A percentile compares a stretch with the other conserved stretches of the same genome.
These are phyloP conservation scores for Ogataea sp. DNA, from an alignment of 805 yeast species.

Conservation along the genomic window DNA sequence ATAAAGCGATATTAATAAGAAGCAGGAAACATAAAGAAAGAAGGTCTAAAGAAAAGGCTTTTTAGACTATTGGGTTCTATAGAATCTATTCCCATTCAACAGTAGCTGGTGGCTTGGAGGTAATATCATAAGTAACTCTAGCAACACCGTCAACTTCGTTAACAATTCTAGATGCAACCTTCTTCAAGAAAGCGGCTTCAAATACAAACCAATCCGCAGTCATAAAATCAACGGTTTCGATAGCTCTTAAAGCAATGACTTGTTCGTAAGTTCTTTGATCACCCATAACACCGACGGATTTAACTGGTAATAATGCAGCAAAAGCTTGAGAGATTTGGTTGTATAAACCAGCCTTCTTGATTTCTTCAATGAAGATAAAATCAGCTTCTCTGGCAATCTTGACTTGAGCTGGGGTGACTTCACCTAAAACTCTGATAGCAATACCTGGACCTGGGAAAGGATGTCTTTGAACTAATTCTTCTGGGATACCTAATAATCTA, in stretches of 20 bases:
- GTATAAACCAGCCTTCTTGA: slow-evolving; percentile 87
- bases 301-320: slow-evolving; percentile 94
- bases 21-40: too few species aligned
- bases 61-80: too few species aligned
- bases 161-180: slow-evolving; percentile 90
- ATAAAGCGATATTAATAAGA: too few species aligned
- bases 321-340: slow-evolving; percentile 94
- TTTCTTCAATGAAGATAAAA: slow-evolving; percentile 91
- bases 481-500: slow-evolving; percentile 89
- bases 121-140: slow-evolving; percentile 96
- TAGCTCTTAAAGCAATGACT: slow-evolving; percentile 97
- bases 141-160: slow-evolving; percentile 99
- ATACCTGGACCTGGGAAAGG: slow-evolving; percentile 99
- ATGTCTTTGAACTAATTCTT: slow-evolving; percentile 98
- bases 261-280: slow-evolving; percentile 99
- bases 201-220: slow-evolving; percentile 99
- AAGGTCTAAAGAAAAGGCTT: too few species aligned
- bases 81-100: slow-evolving; percentile 93
- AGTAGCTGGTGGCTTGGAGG: slow-evolving; percentile 99
- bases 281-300: slow-evolving; percentile 99
- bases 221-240: slow-evolving; percentile 97
- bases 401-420: slow-evolving; percentile 88
- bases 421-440: slow-evolving; percentile 96
- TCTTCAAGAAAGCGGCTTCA: slow-evolving; percentile 86
- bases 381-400: slow-evolving; percentile 98